Conservation (phyloP, 2,329 filamentous ascomycete species). For the Orbilia oligospora region DNA sequence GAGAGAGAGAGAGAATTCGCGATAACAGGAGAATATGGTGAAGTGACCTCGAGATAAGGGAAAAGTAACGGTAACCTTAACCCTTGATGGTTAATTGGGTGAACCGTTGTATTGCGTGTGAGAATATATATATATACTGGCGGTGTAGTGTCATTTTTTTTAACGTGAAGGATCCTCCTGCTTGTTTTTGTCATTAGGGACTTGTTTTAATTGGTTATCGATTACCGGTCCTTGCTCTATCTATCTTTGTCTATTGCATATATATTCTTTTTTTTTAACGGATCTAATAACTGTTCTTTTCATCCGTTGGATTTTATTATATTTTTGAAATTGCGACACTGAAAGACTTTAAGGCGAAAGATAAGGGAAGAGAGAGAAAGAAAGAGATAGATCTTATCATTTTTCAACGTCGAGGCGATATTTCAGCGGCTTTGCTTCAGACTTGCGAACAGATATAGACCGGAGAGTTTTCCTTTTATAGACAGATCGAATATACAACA, state of each 20-base stretch:
- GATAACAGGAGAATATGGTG: constrained; percentile 19
- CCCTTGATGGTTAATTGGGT: not conserved
- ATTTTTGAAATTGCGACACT: constrained; percentile 2
- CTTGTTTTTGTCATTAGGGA: not conserved
- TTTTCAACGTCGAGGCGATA: constrained; percentile 17
- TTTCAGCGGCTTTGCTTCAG: not conserved
- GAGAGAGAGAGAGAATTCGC: not conserved
- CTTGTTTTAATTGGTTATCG: constrained; percentile 2
- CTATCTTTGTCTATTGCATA: not conserved
- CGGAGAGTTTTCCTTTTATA: not conserved
- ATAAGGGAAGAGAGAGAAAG: not conserved
- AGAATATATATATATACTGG: not conserved
- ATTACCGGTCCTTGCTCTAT: not conserved
- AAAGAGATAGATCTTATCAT: constrained; percentile 13
- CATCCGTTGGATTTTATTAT: constrained; percentile 34
- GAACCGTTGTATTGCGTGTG: constrained; percentile 9
- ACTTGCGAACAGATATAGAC: too few relatives aligned
- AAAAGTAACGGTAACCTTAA: constrained; percentile 9
- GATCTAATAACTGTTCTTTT: too few relatives aligned
- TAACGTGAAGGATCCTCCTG: constrained; percentile 35
- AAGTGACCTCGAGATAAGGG: constrained; percentile 14
- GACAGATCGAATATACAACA: not conserved
- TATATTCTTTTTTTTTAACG: not conserved
- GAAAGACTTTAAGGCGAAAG: not conserved
- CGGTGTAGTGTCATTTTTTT: not conserved